Conservation (phyloP, 1,284 basidiomycete genomes). For the Trametes pubescens region DNA sequence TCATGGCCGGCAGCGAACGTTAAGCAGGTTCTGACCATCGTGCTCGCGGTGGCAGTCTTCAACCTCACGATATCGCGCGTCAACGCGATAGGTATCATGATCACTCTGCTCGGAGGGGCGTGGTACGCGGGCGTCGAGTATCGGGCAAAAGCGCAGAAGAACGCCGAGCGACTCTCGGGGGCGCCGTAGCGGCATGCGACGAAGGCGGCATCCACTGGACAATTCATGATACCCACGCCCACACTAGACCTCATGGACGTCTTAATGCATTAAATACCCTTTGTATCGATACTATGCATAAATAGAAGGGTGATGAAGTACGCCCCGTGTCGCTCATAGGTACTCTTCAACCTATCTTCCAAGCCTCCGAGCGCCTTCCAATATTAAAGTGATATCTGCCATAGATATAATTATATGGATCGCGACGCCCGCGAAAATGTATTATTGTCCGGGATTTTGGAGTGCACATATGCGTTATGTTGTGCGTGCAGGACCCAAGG, state of each 20-base stretch:
- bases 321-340: too few species aligned
- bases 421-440: too few species aligned
- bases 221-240: not conserved
- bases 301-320: not conserved
- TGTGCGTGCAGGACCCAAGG: too few species aligned
- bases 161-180: not conserved
- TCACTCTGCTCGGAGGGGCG: slow-evolving; percentile 87
- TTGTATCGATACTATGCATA: slow-evolving; percentile 17
- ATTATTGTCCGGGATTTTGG: too few species aligned
- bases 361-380: too few species aligned
- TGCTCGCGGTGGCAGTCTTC: slow-evolving; percentile 86
- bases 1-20: slow-evolving; percentile 68
- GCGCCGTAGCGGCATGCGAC: not conserved
- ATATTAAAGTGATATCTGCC: too few species aligned
- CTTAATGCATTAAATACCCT: slow-evolving; percentile 6
- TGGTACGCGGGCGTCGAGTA: slow-evolving; percentile 85
- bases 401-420: too few species aligned
- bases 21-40: slow-evolving; percentile 93
- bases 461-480: too few species aligned
- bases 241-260: not conserved
- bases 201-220: not conserved
- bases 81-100: slow-evolving; percentile 81
- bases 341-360: too few species aligned
- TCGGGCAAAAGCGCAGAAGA: slow-evolving; percentile 53
- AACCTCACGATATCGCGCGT: slow-evolving; percentile 79